These are phyloP conservation scores for Lachnellula willkommii DNA, from an alignment of 2,329 filamentous ascomycete genomes.

Conservation along the genomic window DNA sequence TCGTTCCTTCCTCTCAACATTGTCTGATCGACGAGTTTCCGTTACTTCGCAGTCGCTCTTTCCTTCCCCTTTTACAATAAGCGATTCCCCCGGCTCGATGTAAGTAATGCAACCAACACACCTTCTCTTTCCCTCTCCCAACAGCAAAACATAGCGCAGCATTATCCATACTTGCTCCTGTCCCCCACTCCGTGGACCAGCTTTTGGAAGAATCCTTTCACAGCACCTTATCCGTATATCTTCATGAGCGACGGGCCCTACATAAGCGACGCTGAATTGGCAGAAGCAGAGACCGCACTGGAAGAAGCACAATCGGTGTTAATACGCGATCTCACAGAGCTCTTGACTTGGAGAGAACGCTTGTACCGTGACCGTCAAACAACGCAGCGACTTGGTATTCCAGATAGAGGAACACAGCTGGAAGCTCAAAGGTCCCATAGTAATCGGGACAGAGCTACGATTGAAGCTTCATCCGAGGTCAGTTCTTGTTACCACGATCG, in stretches of 20 bases:
- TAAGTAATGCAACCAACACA: not conserved
- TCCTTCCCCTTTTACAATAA: not conserved
- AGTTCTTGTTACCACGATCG: no score
- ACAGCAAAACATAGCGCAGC: slow-evolving; percentile 1
- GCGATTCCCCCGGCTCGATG: not conserved
- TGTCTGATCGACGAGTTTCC: not conserved
- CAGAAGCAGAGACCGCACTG: no score
- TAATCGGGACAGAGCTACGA: no score
- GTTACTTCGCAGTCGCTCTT: not conserved
- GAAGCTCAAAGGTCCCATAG: no score
- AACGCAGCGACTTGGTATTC: no score
- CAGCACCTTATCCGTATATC: not conserved
- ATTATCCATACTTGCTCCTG: slow-evolving; percentile 12
- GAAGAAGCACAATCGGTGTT: no score
- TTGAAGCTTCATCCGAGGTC: no score
- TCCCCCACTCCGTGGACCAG: not conserved
- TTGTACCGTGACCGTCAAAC: no score
- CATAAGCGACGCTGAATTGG: no score
- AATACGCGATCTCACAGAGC: no score
- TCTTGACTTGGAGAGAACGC: no score
- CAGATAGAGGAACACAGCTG: no score
- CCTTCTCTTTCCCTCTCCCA: slow-evolving; percentile 2
- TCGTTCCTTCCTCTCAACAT: not conserved
- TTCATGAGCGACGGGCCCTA: not conserved
- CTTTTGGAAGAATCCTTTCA: not conserved